These are phyloP conservation scores for Sphaerulina populicola DNA, from an alignment of 2,329 filamentous ascomycete genomes.

Conservation along the genomic window DNA sequence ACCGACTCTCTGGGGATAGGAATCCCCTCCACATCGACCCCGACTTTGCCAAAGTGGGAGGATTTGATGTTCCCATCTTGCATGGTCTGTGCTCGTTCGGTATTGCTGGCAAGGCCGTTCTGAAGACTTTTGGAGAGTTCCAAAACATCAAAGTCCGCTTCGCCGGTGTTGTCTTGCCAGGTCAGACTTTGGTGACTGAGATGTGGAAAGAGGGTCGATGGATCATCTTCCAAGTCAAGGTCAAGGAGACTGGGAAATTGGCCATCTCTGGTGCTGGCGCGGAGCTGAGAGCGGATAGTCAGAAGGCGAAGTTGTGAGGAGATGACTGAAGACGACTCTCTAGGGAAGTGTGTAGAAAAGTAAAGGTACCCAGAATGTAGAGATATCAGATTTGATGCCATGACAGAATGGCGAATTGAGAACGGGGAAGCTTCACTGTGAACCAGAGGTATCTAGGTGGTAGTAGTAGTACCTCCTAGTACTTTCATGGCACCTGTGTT, in stretches of 20 bases:
- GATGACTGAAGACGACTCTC: not conserved
- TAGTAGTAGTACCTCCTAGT: no score
- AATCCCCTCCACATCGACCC: slow-evolving; percentile 97
- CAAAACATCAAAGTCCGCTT: slow-evolving; percentile 92
- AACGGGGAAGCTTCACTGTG: not conserved
- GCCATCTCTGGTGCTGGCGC: slow-evolving; percentile 74
- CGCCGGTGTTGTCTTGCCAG: slow-evolving; percentile 73
- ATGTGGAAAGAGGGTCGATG: slow-evolving; percentile 84
- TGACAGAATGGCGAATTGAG: no score
- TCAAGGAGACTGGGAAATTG: slow-evolving; percentile 87
- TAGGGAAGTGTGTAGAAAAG: no score
- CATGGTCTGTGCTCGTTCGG: slow-evolving; percentile 97
- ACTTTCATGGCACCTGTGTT: no score
- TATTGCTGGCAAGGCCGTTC: slow-evolving; percentile 81
- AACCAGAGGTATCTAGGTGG: not conserved
- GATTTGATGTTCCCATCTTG: slow-evolving; percentile 88
- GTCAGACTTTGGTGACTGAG: slow-evolving; percentile 83
- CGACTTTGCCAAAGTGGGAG: slow-evolving; percentile 84
- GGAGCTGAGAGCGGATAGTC: slow-evolving; percentile 53
- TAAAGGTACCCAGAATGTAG: not conserved
- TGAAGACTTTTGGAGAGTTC: slow-evolving; percentile 71
- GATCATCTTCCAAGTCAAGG: slow-evolving; percentile 76
- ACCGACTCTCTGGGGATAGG: slow-evolving; percentile 86
- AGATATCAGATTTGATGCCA: not conserved
- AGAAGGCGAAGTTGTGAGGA: slow-evolving; percentile 45